Base-by-base conservation (phyloP, 768 basidiomycete genomes). In the Tylopilus rubrobrunneus region DNA sequence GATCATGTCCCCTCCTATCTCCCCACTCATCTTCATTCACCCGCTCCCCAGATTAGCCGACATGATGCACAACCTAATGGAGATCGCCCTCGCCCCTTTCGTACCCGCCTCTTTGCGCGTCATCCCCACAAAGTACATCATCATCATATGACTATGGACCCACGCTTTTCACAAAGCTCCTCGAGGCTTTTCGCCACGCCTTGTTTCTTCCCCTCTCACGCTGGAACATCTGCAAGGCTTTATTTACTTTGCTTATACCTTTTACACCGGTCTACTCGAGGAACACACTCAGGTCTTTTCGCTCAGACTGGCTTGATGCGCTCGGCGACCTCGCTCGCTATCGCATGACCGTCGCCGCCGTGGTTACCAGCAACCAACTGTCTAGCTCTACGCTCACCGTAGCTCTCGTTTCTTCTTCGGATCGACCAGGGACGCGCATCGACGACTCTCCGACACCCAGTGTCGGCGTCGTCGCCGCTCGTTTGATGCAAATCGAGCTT, bases 181-280 rank as follows among this genome's bases (percentile, higher is more conserved):
- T 98, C 57, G 93, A 97, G 69, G 83, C 89, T 12, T 81, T 99
- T 36, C 88, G 95, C 12, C 87, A 88, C 49, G 86, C 90, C 0
- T 89, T 92, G 40, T 83, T 88, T 58, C 78, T 6, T 80, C 76
- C 0, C 67, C 69, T n/a, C 60, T 67, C 19, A 91, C 93, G 4
- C 78, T 95, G 27, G 97, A 99, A 57, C 89, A 93, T 55, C 81
- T 98, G 0, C 90, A 93, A 64, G 94, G 94, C 56, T 95, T 94
- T 61, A 92, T 97, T 42, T 92, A 94, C 62, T 97, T 92, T 59
- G 90, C 96, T 0, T 99, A 98, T 72, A 85, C 85, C 0, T 96
- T 95, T 64, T 98, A 98, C 73, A 87, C 93, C 0, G 84, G 86
- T 37, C 79, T 98, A 3, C 76, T 93, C 46, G 96, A 98, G 64